Evolutionary conservation across 2,329 filamentous ascomycete species (phyloP).

Genomic region (Ramularia endophylla): DNA sequence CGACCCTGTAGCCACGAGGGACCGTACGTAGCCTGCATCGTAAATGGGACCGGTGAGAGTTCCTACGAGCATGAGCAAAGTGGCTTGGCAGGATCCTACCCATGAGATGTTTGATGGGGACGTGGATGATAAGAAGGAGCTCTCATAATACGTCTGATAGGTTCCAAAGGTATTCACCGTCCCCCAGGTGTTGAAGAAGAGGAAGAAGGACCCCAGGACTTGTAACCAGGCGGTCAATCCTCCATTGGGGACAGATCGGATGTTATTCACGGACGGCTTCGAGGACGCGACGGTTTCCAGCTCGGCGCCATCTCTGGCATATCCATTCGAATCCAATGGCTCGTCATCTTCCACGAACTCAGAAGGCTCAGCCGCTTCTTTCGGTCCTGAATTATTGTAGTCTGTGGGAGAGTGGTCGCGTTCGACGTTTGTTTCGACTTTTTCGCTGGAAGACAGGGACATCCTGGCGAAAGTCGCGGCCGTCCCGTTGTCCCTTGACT

Average conservation of each 20-base stretch:
- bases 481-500: no score
- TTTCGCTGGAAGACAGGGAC: no score
- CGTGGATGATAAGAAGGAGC: slow-evolving; percentile 32
- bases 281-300: slow-evolving; percentile 20
- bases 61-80: slow-evolving; percentile 43
- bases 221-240: slow-evolving; percentile 44
- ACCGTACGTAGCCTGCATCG: slow-evolving; percentile 43
- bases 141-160: slow-evolving; percentile 46
- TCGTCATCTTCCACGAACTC: slow-evolving; percentile 4
- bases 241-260: slow-evolving; percentile 41
- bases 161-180: slow-evolving; percentile 38
- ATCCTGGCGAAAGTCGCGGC: no score
- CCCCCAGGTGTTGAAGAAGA: slow-evolving; percentile 45
- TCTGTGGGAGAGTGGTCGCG: no score
- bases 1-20: slow-evolving; percentile 37
- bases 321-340: not conserved
- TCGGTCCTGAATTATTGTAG: no score
- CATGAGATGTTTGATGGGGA: slow-evolving; percentile 42
- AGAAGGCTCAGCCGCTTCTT: slow-evolving; percentile 9
- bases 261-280: slow-evolving; percentile 36
- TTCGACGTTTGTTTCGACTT: no score
- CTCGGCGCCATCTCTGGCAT: slow-evolving; percentile 9
- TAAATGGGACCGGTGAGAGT: slow-evolving; percentile 44
- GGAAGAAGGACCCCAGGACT: slow-evolving; percentile 42
- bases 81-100: slow-evolving; percentile 46